Base-by-base conservation (phyloP, 2,329 filamentous ascomycete genomes). In the Neurospora sp. region DNA sequence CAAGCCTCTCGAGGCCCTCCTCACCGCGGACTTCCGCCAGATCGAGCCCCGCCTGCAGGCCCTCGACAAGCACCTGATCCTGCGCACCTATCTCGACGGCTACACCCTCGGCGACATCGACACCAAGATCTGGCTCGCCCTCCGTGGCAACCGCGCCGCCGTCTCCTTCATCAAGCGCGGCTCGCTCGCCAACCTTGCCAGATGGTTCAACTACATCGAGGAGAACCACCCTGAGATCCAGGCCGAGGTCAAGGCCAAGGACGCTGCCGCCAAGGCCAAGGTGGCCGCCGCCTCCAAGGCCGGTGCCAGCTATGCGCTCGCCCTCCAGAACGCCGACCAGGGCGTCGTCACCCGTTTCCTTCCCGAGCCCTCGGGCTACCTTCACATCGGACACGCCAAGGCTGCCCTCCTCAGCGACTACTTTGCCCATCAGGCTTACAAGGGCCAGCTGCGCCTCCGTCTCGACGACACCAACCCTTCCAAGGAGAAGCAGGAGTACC, bases 391-490 rank as follows among this genome's bases (percentile, higher is more conserved):
- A 69, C 95, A 98, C 83, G 93, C 93, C 75, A 98, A 98, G 83
- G 78, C 78, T 3, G 78, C 77, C 8, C 75, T 79, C 19, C 88
- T 98, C 70, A 97, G 96, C 83, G 94, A 98, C 80, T 98, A 97
- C 85, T 98, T 98, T 76, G 95, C 93, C 66, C 93, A 97, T 80
- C 91, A 93, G 79, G 92, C 93, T 76, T 97, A 97, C 84, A 90
- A 95, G 72, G 96, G 96, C 77, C 96, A 91, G 76, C 85, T 99
- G 76, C 89, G 96, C 71, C 88, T 98, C 67, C 92, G 96, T 71
- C 96, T 99, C 78, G 96, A 99, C 79, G 96, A 99, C 78, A 99
- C 96, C 70, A 99, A 99, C 82, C 96, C 96, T 8, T 90, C 91
- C 71, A 98, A 98, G 80, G 96, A 99, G 85, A 97, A 97, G 84